These are phyloP conservation scores for Scortechinia acanthostroma DNA, from an alignment of 2,329 filamentous ascomycete genomes.

Conservation along the genomic window DNA sequence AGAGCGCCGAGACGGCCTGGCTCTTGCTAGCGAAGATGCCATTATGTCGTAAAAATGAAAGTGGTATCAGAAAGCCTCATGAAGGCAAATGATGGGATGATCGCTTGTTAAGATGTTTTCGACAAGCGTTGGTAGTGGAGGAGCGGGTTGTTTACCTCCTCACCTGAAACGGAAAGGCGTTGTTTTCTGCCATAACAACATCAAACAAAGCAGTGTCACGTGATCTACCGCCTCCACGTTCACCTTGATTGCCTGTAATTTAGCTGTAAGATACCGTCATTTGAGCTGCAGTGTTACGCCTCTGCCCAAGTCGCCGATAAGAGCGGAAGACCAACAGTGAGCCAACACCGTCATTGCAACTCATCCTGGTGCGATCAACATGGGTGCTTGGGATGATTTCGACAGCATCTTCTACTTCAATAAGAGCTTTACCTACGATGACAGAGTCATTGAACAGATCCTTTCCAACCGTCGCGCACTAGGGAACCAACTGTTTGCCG, in stretches of 20 bases:
- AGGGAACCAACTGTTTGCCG: slow-evolving; percentile 70
- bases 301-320: too few species aligned
- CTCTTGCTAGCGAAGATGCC: neutral
- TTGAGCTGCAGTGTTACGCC: too few species aligned
- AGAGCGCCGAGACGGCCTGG: neutral
- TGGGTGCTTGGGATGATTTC: slow-evolving; percentile 62
- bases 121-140: neutral
- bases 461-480: slow-evolving; percentile 59
- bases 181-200: slow-evolving; percentile 1
- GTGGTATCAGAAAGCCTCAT: neutral
- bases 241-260: too few species aligned
- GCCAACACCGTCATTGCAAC: too few species aligned
- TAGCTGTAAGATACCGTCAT: too few species aligned
- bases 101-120: neutral
- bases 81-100: neutral
- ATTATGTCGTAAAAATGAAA: too few species aligned
- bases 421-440: slow-evolving; percentile 53
- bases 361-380: too few species aligned
- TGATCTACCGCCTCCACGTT: too few species aligned
- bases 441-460: slow-evolving; percentile 53
- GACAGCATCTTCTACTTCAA: slow-evolving; percentile 60
- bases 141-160: slow-evolving; percentile 2
- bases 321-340: neutral
- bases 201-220: too few species aligned
- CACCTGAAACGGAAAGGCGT: neutral